Evolutionary conservation across 1,284 basidiomycete genomes (phyloP).

Genomic region (Fomitopsis schrenkii): DNA sequence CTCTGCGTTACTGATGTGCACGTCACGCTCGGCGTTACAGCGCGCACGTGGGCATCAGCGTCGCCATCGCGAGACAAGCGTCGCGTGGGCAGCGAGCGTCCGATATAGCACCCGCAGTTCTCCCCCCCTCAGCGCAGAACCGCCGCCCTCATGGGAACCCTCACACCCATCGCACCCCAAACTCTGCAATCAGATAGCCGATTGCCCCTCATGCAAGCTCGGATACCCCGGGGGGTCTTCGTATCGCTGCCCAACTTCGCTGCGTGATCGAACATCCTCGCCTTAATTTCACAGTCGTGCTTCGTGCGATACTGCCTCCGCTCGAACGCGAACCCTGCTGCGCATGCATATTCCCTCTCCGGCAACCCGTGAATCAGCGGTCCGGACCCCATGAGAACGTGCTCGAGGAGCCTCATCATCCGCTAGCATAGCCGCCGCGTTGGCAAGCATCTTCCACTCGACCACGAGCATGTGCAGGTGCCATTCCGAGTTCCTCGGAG

Average conservation of each 20-base stretch:
- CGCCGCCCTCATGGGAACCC: background rate
- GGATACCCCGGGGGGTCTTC: background rate
- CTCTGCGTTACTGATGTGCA: background rate
- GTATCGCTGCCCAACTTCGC: background rate
- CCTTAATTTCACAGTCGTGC: background rate
- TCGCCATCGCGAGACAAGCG: constrained; percentile 1
- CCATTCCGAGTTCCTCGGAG: background rate
- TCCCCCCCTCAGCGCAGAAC: background rate
- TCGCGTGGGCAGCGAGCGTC: background rate
- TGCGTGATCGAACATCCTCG: background rate
- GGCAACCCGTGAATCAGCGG: background rate
- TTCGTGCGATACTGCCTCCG: background rate
- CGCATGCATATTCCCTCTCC: background rate
- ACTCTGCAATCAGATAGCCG: background rate
- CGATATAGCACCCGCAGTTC: background rate
- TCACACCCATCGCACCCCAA: background rate
- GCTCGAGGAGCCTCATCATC: background rate
- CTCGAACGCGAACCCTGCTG: background rate
- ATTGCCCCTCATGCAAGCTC: background rate
- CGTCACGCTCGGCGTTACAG: background rate
- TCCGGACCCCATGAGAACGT: background rate
- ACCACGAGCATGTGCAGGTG: background rate
- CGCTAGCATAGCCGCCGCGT: background rate
- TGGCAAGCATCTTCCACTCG: background rate
- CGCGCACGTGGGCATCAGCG: background rate